Conservation (phyloP, 495 filamentous ascomycete species). For the Podospora anserina region DNA sequence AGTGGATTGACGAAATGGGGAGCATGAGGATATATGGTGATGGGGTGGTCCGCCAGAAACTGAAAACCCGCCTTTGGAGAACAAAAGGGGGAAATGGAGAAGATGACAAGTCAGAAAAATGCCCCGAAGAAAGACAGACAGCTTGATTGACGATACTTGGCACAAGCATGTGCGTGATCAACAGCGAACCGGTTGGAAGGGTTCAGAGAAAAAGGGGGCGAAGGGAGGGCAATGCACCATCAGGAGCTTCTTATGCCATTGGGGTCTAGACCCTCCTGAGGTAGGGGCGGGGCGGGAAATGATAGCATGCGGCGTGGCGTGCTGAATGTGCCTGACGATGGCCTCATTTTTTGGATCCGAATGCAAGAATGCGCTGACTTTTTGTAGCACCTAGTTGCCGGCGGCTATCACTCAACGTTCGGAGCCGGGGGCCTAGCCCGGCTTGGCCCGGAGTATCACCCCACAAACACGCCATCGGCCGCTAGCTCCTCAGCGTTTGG, state of each 20-base stretch:
- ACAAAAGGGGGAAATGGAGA: neutral
- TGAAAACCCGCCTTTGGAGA: neutral
- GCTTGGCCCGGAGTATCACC: slow-evolving; percentile 14
- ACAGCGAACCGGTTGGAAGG: neutral
- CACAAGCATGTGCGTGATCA: neutral
- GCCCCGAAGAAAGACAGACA: neutral
- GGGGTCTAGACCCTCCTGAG: neutral
- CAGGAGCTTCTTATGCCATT: neutral
- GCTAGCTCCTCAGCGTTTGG: neutral
- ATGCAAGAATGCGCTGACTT: slow-evolving; percentile 13
- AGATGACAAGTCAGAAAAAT: neutral
- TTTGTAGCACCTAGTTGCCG: slow-evolving; percentile 12
- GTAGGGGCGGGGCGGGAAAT: neutral
- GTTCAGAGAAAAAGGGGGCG: neutral
- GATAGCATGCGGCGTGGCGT: slow-evolving; percentile 5
- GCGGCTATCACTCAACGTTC: slow-evolving; percentile 3
- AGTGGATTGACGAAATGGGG: neutral
- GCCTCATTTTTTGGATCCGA: slow-evolving; percentile 1
- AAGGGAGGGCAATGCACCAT: neutral
- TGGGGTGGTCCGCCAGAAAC: neutral
- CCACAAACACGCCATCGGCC: slow-evolving; percentile 4
- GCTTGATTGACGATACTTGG: neutral
- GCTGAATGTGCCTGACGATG: neutral
- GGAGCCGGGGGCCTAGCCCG: slow-evolving; percentile 1
- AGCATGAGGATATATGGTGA: neutral